Conservation (phyloP, 306 rosid genomes). For the Quercus gilva region DNA sequence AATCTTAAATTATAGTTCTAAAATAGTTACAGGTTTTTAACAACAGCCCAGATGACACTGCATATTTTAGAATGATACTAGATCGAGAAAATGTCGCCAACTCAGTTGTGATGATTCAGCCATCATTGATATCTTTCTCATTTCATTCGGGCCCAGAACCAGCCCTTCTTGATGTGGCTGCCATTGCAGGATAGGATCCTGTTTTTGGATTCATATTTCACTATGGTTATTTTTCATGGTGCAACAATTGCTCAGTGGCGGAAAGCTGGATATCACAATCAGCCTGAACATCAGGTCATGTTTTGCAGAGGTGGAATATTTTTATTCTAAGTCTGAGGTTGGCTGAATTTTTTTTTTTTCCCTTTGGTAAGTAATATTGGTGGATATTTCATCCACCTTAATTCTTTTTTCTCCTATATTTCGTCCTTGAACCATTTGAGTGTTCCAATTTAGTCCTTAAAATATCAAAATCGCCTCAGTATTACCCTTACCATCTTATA, state of each 20-base stretch:
- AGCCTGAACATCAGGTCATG: conserved; percentile 88
- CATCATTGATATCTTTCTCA: conserved; percentile 88
- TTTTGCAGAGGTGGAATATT: neutral
- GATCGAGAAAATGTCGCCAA: conserved; percentile 91
- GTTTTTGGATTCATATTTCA: conserved; percentile 86
- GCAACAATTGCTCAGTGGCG: conserved; percentile 98
- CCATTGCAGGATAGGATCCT: conserved; percentile 92
- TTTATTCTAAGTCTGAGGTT: neutral
- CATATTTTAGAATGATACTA: conserved; percentile 92
- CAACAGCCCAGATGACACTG: conserved; percentile 99
- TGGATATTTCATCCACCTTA: too few species aligned
- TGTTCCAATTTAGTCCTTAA: too few species aligned
- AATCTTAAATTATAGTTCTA: neutral
- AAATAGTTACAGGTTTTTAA: conserved; percentile 67
- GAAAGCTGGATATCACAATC: conserved; percentile 85
- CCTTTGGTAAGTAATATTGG: too few species aligned
- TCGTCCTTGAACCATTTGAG: too few species aligned
- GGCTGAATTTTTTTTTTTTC: neutral
- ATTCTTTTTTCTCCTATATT: too few species aligned
- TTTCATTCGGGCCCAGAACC: conserved; percentile 94
- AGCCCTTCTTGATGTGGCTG: conserved; percentile 89
- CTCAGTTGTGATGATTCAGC: conserved; percentile 97
- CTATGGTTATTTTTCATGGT: conserved; percentile 93
- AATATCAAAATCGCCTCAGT: too few species aligned
- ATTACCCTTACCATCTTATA: too few species aligned